These are phyloP conservation scores for Lactarius sp. DNA, from an alignment of 768 basidiomycete genomes.

Conservation along the genomic window DNA sequence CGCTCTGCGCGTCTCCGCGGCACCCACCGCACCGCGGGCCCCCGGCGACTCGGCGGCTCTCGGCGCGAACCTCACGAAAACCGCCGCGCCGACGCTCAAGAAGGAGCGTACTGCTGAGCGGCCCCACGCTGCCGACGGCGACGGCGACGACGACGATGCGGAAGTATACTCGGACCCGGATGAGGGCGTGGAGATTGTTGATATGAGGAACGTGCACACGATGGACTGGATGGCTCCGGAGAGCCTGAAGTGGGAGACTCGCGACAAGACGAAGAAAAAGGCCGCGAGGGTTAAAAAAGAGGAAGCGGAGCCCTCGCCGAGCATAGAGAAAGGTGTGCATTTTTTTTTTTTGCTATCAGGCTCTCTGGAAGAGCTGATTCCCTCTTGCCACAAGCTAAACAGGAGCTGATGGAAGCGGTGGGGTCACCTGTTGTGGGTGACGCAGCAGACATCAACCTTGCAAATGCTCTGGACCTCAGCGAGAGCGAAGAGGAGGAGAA, in stretches of 20 bases:
- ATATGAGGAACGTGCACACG: slow-evolving; percentile 69
- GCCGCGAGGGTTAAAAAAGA: slow-evolving; percentile 41
- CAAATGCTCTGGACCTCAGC: slow-evolving; percentile 63
- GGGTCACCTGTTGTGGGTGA: slow-evolving; percentile 17
- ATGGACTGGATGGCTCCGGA: slow-evolving; percentile 93
- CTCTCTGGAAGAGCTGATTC: not conserved
- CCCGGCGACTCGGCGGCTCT: slow-evolving; percentile 35
- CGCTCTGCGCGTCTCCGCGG: slow-evolving; percentile 52
- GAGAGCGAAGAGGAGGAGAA: slow-evolving; percentile 78
- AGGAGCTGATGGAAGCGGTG: slow-evolving; percentile 29
- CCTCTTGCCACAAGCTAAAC: slow-evolving; percentile 17
- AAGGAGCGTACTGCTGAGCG: slow-evolving; percentile 31
- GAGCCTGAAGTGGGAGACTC: slow-evolving; percentile 50
- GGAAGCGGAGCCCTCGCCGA: slow-evolving; percentile 31
- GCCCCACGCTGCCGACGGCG: slow-evolving; percentile 36
- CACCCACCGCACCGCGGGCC: slow-evolving; percentile 43
- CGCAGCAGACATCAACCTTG: slow-evolving; percentile 40
- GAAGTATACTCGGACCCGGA: slow-evolving; percentile 85
- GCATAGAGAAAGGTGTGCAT: slow-evolving; percentile 35
- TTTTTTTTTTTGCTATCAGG: not conserved
- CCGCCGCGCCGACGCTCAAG: slow-evolving; percentile 48
- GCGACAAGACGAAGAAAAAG: slow-evolving; percentile 35
- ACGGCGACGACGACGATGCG: slow-evolving; percentile 50
- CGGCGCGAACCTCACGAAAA: slow-evolving; percentile 48
- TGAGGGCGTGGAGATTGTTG: slow-evolving; percentile 81